Conservation (phyloP, 352 stramenopile species). For the Phytophthora brassicae region DNA sequence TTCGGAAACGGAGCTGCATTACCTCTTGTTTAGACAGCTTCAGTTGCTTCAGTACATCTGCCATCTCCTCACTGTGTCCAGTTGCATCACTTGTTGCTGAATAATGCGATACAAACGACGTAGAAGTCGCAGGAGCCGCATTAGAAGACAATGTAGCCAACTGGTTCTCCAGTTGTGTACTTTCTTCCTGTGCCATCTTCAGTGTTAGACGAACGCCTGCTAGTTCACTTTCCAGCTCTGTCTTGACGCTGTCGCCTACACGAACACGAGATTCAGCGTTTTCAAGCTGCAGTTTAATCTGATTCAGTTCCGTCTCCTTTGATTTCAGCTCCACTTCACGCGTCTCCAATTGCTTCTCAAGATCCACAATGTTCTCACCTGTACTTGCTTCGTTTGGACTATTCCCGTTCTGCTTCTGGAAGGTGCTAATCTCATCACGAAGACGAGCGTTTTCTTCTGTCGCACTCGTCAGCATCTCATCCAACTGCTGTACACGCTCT, state of each 20-base stretch:
- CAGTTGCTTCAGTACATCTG: conserved; percentile 71
- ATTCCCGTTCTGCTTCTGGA: conserved; percentile 18
- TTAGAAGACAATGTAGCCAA: conserved; percentile 30
- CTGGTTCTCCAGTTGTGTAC: conserved; percentile 47
- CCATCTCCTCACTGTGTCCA: conserved; percentile 45
- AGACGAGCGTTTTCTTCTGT: conserved; percentile 59
- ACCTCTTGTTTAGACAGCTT: conserved; percentile 80
- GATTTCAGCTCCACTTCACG: conserved; percentile 27
- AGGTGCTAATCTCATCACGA: conserved; percentile 36
- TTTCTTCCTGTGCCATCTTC: conserved; percentile 33
- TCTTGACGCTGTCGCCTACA: conserved; percentile 7
- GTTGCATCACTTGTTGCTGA: conserved; percentile 20
- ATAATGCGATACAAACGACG: conserved; percentile 32
- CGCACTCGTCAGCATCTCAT: conserved; percentile 41
- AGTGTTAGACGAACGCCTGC: conserved; percentile 29
- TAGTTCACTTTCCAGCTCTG: conserved; percentile 27
- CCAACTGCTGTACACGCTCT: conserved; percentile 67
- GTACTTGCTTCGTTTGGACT: conserved; percentile 7
- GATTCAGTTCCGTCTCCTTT: conserved; percentile 20
- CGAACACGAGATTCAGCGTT: conserved; percentile 22
- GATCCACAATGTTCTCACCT: conserved; percentile 22
- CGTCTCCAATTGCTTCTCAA: conserved; percentile 24
- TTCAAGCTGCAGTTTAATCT: conserved; percentile 30
- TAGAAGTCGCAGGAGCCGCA: conserved; percentile 17
- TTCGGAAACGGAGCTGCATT: conserved; percentile 84